Evolutionary conservation across 2,329 filamentous ascomycete species (phyloP).

Genomic region (Arthrobotrys pseudoclavata): DNA sequence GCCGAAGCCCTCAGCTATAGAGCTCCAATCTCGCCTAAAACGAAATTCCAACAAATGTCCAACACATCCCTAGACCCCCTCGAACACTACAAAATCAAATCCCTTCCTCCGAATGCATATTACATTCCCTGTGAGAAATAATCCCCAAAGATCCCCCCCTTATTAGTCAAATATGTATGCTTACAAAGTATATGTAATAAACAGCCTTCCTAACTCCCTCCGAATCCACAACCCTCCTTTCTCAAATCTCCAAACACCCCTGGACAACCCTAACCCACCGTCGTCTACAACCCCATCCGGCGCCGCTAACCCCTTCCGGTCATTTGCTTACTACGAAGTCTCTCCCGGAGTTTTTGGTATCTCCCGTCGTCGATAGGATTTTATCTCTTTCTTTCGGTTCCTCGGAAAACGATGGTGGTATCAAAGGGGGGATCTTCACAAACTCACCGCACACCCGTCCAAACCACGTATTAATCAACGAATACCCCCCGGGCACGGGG

Average conservation of each 20-base stretch:
- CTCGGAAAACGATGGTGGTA: too few species aligned
- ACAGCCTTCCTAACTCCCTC: slow-evolving; percentile 47
- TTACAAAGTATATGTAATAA: not conserved
- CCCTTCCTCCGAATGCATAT: slow-evolving; percentile 37
- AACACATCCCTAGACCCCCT: slow-evolving; percentile 34
- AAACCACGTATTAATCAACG: slow-evolving; percentile 94
- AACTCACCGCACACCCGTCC: slow-evolving; percentile 80
- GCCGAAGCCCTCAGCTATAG: too few species aligned
- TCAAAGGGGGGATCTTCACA: slow-evolving; percentile 69
- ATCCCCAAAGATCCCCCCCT: not conserved
- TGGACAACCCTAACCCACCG: slow-evolving; percentile 93
- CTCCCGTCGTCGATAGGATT: slow-evolving; percentile 76
- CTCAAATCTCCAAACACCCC: slow-evolving; percentile 72
- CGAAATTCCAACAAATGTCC: slow-evolving; percentile 54
- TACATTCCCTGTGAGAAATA: slow-evolving; percentile 49
- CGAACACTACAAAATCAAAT: slow-evolving; percentile 33
- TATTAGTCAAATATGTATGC: not conserved
- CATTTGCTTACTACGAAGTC: slow-evolving; percentile 78
- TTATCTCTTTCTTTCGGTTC: slow-evolving; percentile 56
- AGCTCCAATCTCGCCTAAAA: not conserved
- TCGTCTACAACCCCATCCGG: slow-evolving; percentile 90
- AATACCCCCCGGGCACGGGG: slow-evolving; percentile 88
- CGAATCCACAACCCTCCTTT: slow-evolving; percentile 68
- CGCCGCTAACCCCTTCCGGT: slow-evolving; percentile 80
- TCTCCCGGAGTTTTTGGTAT: slow-evolving; percentile 80